Evolutionary conservation across 306 rosid genomes (phyloP), one percentile per base, ranked within the genome.

Genomic region (Inga leiocalycina): DNA sequence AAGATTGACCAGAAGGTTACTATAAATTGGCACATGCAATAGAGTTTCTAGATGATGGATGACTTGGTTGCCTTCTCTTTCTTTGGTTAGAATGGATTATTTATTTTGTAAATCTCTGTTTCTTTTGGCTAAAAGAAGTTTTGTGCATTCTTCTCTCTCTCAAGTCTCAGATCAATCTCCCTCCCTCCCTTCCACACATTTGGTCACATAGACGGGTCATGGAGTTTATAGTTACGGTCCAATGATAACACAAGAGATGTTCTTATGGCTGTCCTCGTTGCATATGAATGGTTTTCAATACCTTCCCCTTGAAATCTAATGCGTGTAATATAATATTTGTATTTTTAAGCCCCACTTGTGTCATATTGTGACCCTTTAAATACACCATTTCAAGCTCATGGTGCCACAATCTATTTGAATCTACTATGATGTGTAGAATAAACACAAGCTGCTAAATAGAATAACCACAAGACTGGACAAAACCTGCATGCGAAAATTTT

Each of bases 21-120:
- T 66, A 79, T 15, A 70, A 79, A 57, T 69, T 78, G 62, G 35
- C 78, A 81, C 37, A 72, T 68, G 77, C 66, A 35, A 37, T 78
- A 80, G 57, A 71, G 74, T 79, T 76, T 74, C 71, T 69, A 81
- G 76, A 65, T 81, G 80, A 44, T 77, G 84, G 67, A 37, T 30
- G 46, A 66, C 71, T 74, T 17, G 72, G n/a, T 20, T 39, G 35
- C 45, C 62, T 68, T 51, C 69, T 74, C 43, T 76, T 70, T 79
- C 52, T 52, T 54, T 52, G 81, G 73, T 77, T 57, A 22, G 75
- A 27, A 30, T 30, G 69, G 39, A 64, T 66, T 15, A 39, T 70
- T 70, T 66, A 44, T 59, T 56, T 57, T 81, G 39, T 77, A 51
- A 39, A 12, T 76, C 76, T 79, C n/a, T 79, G 75, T 79, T 83